Percentiles rank a stretch among this genome's conserved stretches.
phyloP scores from a whole-genome alignment of 495 filamentous ascomycete species.

The Neurospora cerealis region DNA sequence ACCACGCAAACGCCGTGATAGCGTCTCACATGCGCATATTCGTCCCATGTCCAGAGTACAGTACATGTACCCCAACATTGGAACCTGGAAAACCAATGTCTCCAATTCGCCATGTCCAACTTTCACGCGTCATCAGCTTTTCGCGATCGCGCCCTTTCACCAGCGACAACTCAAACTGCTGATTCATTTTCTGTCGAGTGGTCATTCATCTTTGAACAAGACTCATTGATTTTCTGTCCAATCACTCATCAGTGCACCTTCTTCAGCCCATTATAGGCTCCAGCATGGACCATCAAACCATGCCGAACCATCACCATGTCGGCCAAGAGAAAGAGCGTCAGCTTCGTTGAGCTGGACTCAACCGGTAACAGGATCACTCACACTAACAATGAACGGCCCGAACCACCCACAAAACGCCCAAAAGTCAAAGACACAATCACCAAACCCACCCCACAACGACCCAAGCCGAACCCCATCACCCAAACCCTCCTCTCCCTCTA shows the following conservation, averaged over 20 bases:
- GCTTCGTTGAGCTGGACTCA: background rate
- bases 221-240: background rate
- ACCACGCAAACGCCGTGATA: background rate
- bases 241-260: background rate
- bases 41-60: background rate
- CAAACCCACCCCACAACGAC: background rate
- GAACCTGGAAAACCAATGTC: background rate
- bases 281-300: background rate
- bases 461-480: slow-evolving; percentile 15
- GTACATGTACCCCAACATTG: background rate
- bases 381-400: background rate
- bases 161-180: background rate
- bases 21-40: background rate
- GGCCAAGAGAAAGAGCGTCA: background rate
- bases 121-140: background rate
- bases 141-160: background rate
- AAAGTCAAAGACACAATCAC: background rate
- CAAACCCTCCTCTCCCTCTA: slow-evolving; percentile 67
- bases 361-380: background rate
- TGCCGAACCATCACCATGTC: background rate
- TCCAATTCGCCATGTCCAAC: background rate
- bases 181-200: background rate
- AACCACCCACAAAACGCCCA: background rate
- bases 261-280: background rate
- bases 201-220: background rate